phyloP scores from a whole-genome alignment of 345 rosid species.

The Eucalyptus leucophloia region DNA sequence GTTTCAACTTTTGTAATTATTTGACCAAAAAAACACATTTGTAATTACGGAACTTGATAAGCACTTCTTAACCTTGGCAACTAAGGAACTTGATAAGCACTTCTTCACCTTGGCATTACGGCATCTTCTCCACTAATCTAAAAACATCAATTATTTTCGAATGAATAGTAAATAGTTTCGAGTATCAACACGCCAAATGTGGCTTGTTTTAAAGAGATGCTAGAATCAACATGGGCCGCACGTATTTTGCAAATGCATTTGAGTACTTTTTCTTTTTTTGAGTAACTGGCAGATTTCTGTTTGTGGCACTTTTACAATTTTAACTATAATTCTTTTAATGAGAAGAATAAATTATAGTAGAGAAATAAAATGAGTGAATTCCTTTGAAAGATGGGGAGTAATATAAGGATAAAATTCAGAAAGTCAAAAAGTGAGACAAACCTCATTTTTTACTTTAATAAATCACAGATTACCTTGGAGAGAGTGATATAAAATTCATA shows the following conservation, averaged over 20 bases:
- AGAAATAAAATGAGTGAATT: neutral
- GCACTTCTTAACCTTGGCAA: neutral
- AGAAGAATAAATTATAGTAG: neutral
- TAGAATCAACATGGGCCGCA: neutral
- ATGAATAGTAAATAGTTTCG: neutral
- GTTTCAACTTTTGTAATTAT: neutral
- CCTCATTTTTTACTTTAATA: neutral
- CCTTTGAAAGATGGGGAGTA: neutral
- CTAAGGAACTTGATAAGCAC: neutral
- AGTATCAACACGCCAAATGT: neutral
- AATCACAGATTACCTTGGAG: neutral
- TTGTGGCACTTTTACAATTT: neutral
- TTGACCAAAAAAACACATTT: neutral
- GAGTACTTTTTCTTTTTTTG: neutral
- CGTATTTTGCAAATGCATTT: neutral
- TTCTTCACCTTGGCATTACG: neutral
- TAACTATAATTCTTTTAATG: neutral
- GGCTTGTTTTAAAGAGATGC: neutral
- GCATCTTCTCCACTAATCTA: neutral
- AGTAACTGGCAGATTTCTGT: neutral
- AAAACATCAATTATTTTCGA: neutral
- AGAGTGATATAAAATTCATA: neutral
- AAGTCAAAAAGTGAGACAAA: neutral
- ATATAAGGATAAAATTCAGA: neutral
- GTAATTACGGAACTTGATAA: neutral